Conservation (phyloP, 768 basidiomycete genomes). For the Lyophyllum decastes region DNA sequence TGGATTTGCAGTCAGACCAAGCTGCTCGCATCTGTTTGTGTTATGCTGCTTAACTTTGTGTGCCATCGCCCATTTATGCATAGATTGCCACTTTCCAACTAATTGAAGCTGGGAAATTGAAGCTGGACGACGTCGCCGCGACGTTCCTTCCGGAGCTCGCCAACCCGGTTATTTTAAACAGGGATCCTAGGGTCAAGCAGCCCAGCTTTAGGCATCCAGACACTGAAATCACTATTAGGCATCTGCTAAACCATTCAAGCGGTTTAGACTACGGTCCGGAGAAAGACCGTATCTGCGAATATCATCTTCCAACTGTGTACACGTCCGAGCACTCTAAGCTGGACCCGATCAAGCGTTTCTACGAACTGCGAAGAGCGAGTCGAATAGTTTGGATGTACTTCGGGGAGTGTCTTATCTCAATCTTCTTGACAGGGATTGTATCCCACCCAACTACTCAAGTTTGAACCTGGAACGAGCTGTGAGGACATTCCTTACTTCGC, state of each 20-base stretch:
- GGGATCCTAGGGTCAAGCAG: not conserved
- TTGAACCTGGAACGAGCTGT: conserved; percentile 33
- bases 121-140: conserved; percentile 27
- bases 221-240: conserved; percentile 17
- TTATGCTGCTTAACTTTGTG: not conserved
- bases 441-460: conserved; percentile 23
- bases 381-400: not conserved
- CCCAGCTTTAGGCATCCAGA: conserved; percentile 11
- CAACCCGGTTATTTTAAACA: conserved; percentile 19
- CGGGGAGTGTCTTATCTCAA: not conserved
- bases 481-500: not conserved
- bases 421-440: conserved; percentile 18
- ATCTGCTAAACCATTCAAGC: conserved; percentile 27
- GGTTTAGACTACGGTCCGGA: conserved; percentile 20
- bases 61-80: not conserved
- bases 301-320: conserved; percentile 8
- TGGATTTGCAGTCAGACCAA: conserved; percentile 43
- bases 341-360: conserved; percentile 18
- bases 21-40: conserved; percentile 30
- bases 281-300: not conserved
- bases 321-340: conserved; percentile 13
- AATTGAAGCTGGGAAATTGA: conserved; percentile 32
- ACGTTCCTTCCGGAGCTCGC: conserved; percentile 31
- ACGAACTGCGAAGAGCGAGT: conserved; percentile 15
- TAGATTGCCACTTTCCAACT: conserved; percentile 36